phyloP scores from a whole-genome alignment of 1,284 basidiomycete genomes.

The Blastosporella zonata region DNA sequence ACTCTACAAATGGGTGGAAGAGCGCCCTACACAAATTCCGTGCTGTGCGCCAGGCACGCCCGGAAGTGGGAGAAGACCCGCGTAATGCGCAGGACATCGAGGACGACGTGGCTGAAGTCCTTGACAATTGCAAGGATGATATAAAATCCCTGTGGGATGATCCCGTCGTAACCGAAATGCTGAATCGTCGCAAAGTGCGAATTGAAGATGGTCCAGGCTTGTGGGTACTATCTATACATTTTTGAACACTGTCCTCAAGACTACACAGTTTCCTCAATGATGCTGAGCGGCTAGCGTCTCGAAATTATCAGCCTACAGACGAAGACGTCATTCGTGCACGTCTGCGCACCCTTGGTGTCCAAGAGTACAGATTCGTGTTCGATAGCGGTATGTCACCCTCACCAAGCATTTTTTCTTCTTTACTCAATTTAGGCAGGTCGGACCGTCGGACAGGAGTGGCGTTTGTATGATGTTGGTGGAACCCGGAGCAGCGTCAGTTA shows the following conservation, averaged over 20 bases:
- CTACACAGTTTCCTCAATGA: slow-evolving; percentile 54
- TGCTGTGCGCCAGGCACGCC: slow-evolving; percentile 23
- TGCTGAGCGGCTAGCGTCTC: slow-evolving; percentile 57
- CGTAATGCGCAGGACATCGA: slow-evolving; percentile 41
- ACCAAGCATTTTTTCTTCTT: background rate
- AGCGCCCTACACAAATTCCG: slow-evolving; percentile 51
- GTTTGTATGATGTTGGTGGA: slow-evolving; percentile 73
- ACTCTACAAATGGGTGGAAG: slow-evolving; percentile 62
- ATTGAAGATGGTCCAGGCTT: slow-evolving; percentile 68
- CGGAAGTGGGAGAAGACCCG: slow-evolving; percentile 23
- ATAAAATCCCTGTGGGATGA: slow-evolving; percentile 68
- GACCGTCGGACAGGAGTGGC: slow-evolving; percentile 55
- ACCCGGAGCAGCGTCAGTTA: slow-evolving; percentile 59
- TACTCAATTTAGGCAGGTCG: slow-evolving; percentile 31
- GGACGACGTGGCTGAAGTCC: slow-evolving; percentile 53
- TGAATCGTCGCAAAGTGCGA: slow-evolving; percentile 46
- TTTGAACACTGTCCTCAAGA: background rate
- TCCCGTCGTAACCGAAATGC: slow-evolving; percentile 49
- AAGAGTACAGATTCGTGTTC: slow-evolving; percentile 67
- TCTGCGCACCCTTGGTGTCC: slow-evolving; percentile 67
- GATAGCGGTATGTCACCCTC: slow-evolving; percentile 50
- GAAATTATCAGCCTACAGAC: slow-evolving; percentile 63
- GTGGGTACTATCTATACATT: slow-evolving; percentile 39
- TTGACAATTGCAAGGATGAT: slow-evolving; percentile 59
- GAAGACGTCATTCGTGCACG: slow-evolving; percentile 71